Evolutionary conservation across 106 monocot genomes (phyloP).

Genomic region (Gastrodia elata): DNA sequence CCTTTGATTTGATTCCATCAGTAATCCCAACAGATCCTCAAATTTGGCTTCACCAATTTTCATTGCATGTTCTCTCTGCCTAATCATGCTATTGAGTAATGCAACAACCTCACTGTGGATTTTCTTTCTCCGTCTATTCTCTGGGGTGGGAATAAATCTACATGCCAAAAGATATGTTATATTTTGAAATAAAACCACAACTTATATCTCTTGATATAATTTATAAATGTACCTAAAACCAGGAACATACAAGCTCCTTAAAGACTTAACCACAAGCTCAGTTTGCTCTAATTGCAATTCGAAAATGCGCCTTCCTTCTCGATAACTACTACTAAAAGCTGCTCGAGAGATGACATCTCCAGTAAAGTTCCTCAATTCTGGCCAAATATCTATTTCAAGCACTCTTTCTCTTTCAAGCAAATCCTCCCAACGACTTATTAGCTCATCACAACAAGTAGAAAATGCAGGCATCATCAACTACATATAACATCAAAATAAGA

Average conservation of each 20-base stretch:
- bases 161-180: neutral
- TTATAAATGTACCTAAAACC: no score
- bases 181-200: no score
- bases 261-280: slow-evolving; percentile 17
- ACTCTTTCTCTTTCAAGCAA: neutral
- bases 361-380: slow-evolving; percentile 49
- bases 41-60: neutral
- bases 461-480: slow-evolving; percentile 17
- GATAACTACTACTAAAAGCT: slow-evolving; percentile 37
- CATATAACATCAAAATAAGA: neutral
- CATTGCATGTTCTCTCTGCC: slow-evolving; percentile 1
- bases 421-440: slow-evolving; percentile 22
- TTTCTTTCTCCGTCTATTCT: slow-evolving; percentile 13
- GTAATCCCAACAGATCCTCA: slow-evolving; percentile 24
- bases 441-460: slow-evolving; percentile 22
- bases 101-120: slow-evolving; percentile 3
- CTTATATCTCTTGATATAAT: no score
- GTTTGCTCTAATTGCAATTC: slow-evolving; percentile 32
- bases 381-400: slow-evolving; percentile 40
- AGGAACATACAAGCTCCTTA: no score
- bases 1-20: slow-evolving; percentile 23
- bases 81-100: slow-evolving; percentile 1
- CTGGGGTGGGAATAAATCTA: slow-evolving; percentile 21
- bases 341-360: slow-evolving; percentile 62
- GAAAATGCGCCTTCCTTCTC: slow-evolving; percentile 35